A percentile compares a stretch with the other conserved stretches of the same genome.
Evolutionary conservation across 2,329 filamentous ascomycete species (phyloP).

Genomic region (Trichoderma koningiopsis): DNA sequence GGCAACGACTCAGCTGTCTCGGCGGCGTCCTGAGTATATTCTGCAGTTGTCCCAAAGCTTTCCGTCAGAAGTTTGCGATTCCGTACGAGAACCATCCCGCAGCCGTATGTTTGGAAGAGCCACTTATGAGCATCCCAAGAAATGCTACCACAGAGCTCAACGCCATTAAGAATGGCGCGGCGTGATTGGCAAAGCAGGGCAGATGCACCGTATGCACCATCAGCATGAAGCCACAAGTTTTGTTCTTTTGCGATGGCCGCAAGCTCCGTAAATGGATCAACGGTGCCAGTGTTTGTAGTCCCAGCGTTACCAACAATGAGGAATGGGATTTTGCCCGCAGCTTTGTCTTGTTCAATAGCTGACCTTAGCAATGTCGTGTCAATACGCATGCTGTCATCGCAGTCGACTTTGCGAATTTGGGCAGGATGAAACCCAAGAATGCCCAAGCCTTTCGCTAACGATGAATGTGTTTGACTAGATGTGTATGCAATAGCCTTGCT

Average conservation of each 20-base stretch:
- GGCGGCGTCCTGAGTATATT: slow-evolving; percentile 33
- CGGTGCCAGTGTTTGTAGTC: slow-evolving; percentile 28
- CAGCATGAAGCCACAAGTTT: slow-evolving; percentile 32
- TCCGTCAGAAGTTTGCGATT: slow-evolving; percentile 27
- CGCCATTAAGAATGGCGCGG: slow-evolving; percentile 16
- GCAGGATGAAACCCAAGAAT: slow-evolving; percentile 26
- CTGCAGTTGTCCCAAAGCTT: slow-evolving; percentile 33
- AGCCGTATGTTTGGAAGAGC: slow-evolving; percentile 35
- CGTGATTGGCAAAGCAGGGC: slow-evolving; percentile 28
- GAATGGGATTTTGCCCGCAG: slow-evolving; percentile 25
- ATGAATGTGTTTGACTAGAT: slow-evolving; percentile 30
- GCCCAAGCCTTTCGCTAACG: slow-evolving; percentile 26
- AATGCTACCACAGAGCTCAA: slow-evolving; percentile 31
- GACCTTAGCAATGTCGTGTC: not conserved
- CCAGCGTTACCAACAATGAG: slow-evolving; percentile 27
- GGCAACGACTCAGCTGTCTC: slow-evolving; percentile 32
- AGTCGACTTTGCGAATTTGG: slow-evolving; percentile 22
- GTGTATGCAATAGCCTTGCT: slow-evolving; percentile 25
- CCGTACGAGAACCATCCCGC: slow-evolving; percentile 31
- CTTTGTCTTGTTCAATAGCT: slow-evolving; percentile 22
- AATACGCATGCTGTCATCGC: slow-evolving; percentile 25
- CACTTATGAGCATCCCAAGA: slow-evolving; percentile 37
- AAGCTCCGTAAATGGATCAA: slow-evolving; percentile 26
- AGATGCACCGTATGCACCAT: slow-evolving; percentile 34
- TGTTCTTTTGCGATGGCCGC: slow-evolving; percentile 22